Percentiles rank a stretch among this genome's conserved stretches.
phyloP scores from a whole-genome alignment of 23 red algal genomes.

The Gracilaria vermiculophylla region DNA sequence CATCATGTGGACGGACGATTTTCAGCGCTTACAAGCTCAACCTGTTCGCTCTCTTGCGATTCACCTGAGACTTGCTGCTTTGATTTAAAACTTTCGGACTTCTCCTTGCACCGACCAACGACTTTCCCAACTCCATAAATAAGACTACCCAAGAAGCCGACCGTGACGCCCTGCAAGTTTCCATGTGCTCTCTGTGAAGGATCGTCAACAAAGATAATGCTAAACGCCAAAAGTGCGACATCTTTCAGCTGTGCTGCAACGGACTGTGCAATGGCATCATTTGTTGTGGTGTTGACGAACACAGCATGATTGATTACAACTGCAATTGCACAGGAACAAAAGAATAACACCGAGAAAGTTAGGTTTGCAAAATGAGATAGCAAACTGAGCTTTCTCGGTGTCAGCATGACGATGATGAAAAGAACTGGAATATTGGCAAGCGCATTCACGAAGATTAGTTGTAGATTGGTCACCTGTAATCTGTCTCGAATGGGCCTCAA shows the following conservation, averaged over 20 bases:
- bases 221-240: conserved; percentile 53
- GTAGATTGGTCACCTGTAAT: conserved; percentile 13
- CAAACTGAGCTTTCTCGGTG: conserved; percentile 11
- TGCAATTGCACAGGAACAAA: conserved; percentile 62
- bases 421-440: conserved; percentile 31
- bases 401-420: background rate
- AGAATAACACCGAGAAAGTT: conserved; percentile 41
- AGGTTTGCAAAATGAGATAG: conserved; percentile 25
- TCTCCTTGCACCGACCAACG: background rate
- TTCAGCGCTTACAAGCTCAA: background rate
- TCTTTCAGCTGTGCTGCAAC: conserved; percentile 89
- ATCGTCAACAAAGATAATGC: conserved; percentile 59
- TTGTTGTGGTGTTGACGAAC: conserved; percentile 90
- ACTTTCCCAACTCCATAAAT: conserved; percentile 37
- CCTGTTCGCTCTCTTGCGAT: background rate
- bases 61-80: background rate
- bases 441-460: conserved; percentile 44
- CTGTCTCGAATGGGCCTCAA: conserved; percentile 39
- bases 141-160: conserved; percentile 60
- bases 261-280: conserved; percentile 88
- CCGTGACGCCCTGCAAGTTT: conserved; percentile 43
- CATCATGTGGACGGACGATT: background rate
- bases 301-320: conserved; percentile 91
- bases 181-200: conserved; percentile 32
- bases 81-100: background rate